Percentiles rank a stretch among this genome's conserved stretches.
phyloP scores from a whole-genome alignment of 2,329 filamentous ascomycete genomes.

The Scedosporium dehoogii region DNA sequence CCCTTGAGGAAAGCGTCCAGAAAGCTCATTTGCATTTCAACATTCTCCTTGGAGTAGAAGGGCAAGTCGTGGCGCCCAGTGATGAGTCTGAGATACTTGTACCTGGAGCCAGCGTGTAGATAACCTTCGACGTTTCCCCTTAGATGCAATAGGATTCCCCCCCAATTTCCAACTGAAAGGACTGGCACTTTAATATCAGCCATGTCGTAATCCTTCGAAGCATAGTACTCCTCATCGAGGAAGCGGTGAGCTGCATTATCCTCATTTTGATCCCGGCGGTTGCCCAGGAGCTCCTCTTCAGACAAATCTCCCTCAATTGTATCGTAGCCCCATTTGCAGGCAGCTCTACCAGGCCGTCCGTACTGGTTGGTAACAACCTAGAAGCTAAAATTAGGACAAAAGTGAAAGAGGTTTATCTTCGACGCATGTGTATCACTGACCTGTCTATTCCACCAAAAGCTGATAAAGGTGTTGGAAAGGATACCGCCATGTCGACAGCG shows the following conservation, averaged over 20 bases:
- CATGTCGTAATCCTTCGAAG: conserved; percentile 48
- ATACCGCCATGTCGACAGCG: conserved; percentile 53
- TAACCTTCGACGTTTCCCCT: conserved; percentile 61
- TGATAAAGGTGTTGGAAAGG: conserved; percentile 46
- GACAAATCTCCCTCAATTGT: conserved; percentile 49
- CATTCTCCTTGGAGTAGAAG: conserved; percentile 61
- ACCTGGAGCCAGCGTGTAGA: conserved; percentile 49
- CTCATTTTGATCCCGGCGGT: conserved; percentile 35
- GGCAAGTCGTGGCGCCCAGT: conserved; percentile 62
- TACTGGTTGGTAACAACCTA: conserved; percentile 62
- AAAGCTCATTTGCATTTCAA: conserved; percentile 57
- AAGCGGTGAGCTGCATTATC: conserved; percentile 31
- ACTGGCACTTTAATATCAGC: conserved; percentile 58
- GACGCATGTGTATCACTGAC: too few species aligned
- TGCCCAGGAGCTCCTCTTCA: conserved; percentile 32
- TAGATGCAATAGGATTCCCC: conserved; percentile 58
- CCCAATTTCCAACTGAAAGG: conserved; percentile 61
- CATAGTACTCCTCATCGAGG: conserved; percentile 38
- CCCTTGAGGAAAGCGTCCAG: conserved; percentile 62
- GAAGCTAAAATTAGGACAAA: too few species aligned
- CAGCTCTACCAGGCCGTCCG: conserved; percentile 26
- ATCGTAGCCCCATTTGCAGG: conserved; percentile 36
- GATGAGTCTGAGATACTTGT: conserved; percentile 62
- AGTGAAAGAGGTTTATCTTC: too few species aligned
- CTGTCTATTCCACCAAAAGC: conserved; percentile 50